phyloP scores from a whole-genome alignment of 148 eudicot genomes.

The Amaranthus cruentus region DNA sequence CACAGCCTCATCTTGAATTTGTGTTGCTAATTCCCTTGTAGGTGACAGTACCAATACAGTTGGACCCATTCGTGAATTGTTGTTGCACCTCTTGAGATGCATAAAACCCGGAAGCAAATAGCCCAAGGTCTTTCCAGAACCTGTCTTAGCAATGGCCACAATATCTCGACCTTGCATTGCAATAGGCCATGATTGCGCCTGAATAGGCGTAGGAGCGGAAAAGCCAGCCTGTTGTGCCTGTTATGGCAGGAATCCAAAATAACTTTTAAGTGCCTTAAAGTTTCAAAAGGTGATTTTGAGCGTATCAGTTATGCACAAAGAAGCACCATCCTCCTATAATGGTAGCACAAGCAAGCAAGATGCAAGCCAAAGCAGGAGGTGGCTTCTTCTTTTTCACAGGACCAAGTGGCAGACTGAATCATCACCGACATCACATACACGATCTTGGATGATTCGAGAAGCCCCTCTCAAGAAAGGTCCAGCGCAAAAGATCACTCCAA shows the following conservation, averaged over 20 bases:
- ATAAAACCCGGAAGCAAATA: constrained; percentile 80
- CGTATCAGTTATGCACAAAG: constrained; percentile 34
- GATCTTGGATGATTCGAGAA: constrained; percentile 68
- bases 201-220: constrained; percentile 82
- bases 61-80: constrained; percentile 78
- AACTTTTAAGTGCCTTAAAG: too few species aligned
- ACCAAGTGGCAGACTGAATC: constrained; percentile 87
- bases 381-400: constrained; percentile 63
- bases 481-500: constrained; percentile 56
- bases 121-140: constrained; percentile 88
- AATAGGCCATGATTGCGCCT: constrained; percentile 95
- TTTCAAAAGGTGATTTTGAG: too few species aligned
- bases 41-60: constrained; percentile 90
- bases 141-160: constrained; percentile 90
- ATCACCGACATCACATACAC: constrained; percentile 50
- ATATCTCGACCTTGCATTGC: constrained; percentile 75
- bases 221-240: constrained; percentile 37
- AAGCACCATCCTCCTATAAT: constrained; percentile 53
- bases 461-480: constrained; percentile 64
- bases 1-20: constrained; percentile 87
- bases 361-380: constrained; percentile 74
- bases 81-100: constrained; percentile 59
- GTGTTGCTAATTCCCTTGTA: constrained; percentile 92
- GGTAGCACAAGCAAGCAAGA: constrained; percentile 52
- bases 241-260: too few species aligned